phyloP scores from a whole-genome alignment of 805 yeast genomes.

The Kodamaea nitidulidarum region DNA sequence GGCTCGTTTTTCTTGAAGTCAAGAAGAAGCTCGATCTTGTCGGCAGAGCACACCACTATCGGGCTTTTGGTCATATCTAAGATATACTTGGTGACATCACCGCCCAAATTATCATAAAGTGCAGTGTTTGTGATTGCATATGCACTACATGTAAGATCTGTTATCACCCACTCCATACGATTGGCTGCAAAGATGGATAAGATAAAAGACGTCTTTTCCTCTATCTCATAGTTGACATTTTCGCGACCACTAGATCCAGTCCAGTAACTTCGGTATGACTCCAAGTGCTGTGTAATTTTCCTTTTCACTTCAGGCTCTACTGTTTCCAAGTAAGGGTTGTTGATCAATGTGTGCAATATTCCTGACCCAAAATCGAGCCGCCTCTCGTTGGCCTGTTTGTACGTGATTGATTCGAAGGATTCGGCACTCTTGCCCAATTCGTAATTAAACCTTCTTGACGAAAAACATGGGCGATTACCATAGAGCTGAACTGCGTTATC shows the following conservation, averaged over 20 bases:
- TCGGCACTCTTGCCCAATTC: conserved; percentile 24
- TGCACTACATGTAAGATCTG: conserved; percentile 16
- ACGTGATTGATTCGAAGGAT: conserved; percentile 43
- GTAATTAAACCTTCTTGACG: conserved; percentile 34
- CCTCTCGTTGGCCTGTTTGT: conserved; percentile 35
- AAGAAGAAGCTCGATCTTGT: conserved; percentile 15
- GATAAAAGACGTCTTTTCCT: conserved; percentile 13
- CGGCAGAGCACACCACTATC: conserved; percentile 15
- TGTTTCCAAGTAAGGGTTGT: conserved; percentile 18
- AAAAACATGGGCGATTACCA: conserved; percentile 33
- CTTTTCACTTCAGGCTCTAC: conserved; percentile 20
- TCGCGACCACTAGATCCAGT: not conserved
- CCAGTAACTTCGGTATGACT: conserved; percentile 15
- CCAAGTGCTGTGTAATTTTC: conserved; percentile 26
- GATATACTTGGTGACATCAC: conserved; percentile 18
- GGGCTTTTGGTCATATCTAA: conserved; percentile 17
- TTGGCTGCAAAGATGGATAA: conserved; percentile 21
- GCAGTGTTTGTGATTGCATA: conserved; percentile 20
- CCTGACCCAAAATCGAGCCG: conserved; percentile 56
- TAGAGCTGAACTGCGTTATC: conserved; percentile 19
- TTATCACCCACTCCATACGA: conserved; percentile 16
- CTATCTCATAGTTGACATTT: conserved; percentile 9
- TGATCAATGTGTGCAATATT: conserved; percentile 27
- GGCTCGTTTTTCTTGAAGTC: conserved; percentile 14
- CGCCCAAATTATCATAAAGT: conserved; percentile 19